Conservation (phyloP, 2,329 filamentous ascomycete species). For the Ceratocystis eucalypticola region DNA sequence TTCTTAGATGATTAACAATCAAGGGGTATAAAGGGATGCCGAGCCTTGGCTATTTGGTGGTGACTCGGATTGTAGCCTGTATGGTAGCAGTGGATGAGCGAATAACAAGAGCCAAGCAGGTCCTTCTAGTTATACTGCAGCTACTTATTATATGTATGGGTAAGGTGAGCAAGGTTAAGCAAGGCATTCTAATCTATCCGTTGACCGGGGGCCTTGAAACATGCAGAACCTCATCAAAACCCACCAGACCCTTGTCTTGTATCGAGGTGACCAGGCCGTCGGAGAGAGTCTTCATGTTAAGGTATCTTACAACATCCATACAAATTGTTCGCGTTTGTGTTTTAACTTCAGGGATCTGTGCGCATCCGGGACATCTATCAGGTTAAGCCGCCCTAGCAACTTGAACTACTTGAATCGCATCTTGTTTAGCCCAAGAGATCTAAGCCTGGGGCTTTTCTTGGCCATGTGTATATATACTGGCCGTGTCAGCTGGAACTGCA, state of each 20-base stretch:
- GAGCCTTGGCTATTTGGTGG: not conserved
- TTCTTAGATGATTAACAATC: not conserved
- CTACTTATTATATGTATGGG: not conserved
- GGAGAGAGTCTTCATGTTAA: too few species aligned
- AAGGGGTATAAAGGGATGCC: not conserved
- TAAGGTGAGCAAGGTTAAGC: not conserved
- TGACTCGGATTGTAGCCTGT: not conserved
- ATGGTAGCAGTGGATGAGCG: not conserved
- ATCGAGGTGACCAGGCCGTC: too few species aligned
- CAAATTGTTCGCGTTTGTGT: not conserved
- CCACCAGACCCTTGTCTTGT: not conserved
- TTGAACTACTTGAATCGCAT: not conserved
- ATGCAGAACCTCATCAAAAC: constrained; percentile 3
- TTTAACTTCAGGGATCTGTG: not conserved
- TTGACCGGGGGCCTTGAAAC: not conserved
- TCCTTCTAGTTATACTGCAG: too few species aligned
- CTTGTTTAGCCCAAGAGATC: not conserved
- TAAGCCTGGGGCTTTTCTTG: not conserved
- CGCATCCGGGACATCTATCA: not conserved
- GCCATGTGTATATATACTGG: not conserved
- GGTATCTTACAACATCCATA: not conserved
- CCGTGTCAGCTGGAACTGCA: not conserved
- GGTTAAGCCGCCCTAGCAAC: too few species aligned
- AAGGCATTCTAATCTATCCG: not conserved
- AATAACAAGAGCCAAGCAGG: too few species aligned